Percentiles rank a stretch among this genome's conserved stretches.
Conservation (phyloP, 2,329 filamentous ascomycete species). For the Graphium sp. region DNA sequence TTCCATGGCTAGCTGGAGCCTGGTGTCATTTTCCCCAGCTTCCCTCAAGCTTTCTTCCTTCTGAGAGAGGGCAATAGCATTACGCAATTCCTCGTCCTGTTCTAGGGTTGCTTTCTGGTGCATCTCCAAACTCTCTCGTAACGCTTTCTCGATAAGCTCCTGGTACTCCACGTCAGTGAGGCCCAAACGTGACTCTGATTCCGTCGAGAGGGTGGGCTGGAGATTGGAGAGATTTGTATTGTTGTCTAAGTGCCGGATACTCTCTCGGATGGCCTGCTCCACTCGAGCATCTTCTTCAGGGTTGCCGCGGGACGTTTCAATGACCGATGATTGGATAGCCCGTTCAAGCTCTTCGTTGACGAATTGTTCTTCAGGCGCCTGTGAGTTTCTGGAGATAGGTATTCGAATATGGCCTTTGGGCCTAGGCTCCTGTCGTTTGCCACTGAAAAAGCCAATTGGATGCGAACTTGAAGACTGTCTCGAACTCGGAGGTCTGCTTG, state of each 20-base stretch:
- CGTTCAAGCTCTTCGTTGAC: constrained; percentile 50
- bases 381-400: too few species aligned
- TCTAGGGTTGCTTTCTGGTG: constrained; percentile 5
- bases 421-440: too few species aligned
- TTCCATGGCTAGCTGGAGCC: constrained; percentile 20
- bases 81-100: constrained; percentile 2
- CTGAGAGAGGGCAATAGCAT: too few species aligned
- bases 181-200: too few species aligned
- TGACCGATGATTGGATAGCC: constrained; percentile 54
- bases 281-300: constrained; percentile 52
- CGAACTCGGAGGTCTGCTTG: too few species aligned
- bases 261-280: constrained; percentile 58
- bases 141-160: constrained; percentile 35
- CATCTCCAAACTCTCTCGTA: constrained; percentile 29
- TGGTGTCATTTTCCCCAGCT: constrained; percentile 17
- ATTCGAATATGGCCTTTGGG: too few species aligned
- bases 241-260: constrained; percentile 44
- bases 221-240: too few species aligned
- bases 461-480: too few species aligned
- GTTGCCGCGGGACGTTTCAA: constrained; percentile 54
- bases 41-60: too few species aligned
- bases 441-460: too few species aligned
- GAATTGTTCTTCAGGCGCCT: too few species aligned
- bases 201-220: too few species aligned
- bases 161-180: constrained; percentile 43